phyloP scores from a whole-genome alignment of 441 rosid species.

The Adansonia rubrostipa region DNA sequence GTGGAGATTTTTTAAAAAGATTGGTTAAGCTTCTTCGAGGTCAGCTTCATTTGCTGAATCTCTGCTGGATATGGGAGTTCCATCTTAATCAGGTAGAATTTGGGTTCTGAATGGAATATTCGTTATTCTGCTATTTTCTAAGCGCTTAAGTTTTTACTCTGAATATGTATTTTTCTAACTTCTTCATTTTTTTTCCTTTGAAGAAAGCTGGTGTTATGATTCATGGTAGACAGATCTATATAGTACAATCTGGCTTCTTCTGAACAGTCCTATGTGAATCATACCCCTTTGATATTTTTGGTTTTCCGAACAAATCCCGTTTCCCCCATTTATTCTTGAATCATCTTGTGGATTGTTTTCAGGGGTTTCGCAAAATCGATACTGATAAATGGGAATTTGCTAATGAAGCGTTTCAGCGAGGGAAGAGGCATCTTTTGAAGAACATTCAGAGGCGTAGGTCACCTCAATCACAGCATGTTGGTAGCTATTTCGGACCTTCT shows the following conservation, averaged over 20 bases:
- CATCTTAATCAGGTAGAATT: conserved; percentile 54
- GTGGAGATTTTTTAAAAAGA: conserved; percentile 31
- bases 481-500: conserved; percentile 51
- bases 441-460: conserved; percentile 83
- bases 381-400: conserved; percentile 92
- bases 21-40: conserved; percentile 24
- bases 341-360: conserved; percentile 44
- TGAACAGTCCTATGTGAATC: conserved; percentile 9
- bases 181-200: conserved; percentile 17
- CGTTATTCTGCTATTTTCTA: conserved; percentile 23
- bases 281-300: conserved; percentile 11
- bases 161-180: not conserved
- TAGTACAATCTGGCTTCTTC: conserved; percentile 21
- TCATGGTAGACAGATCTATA: conserved; percentile 19
- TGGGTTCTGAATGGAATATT: conserved; percentile 32
- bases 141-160: not conserved
- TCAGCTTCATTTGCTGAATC: conserved; percentile 35
- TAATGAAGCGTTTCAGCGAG: conserved; percentile 75
- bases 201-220: conserved; percentile 9
- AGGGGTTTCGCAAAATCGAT: conserved; percentile 92
- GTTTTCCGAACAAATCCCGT: conserved; percentile 15
- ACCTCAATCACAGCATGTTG: conserved; percentile 56
- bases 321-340: conserved; percentile 38
- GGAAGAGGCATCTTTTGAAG: conserved; percentile 74
- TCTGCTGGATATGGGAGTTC: conserved; percentile 35